Evolutionary conservation across 176 grass and related monocot species (phyloP).

Genomic region (Carex myosuroides): DNA sequence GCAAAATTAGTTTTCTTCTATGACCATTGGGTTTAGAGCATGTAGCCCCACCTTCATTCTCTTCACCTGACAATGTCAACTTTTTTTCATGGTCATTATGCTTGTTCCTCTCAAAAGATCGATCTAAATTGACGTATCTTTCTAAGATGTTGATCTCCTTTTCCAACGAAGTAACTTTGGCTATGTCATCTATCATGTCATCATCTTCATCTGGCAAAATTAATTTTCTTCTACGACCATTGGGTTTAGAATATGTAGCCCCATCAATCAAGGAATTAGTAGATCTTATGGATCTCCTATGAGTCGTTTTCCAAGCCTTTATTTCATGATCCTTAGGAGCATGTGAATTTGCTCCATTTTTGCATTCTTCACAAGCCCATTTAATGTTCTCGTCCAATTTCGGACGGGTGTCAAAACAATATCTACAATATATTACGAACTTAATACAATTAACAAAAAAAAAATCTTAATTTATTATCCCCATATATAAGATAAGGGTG

Average conservation of each 20-base stretch:
- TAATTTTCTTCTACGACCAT: background rate
- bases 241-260: background rate
- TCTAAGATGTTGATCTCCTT: background rate
- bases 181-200: background rate
- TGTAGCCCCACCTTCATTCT: background rate
- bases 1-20: background rate
- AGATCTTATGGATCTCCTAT: background rate
- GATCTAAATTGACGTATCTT: background rate
- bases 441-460: background rate
- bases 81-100: background rate
- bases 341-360: background rate
- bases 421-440: conserved; percentile 12
- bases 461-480: background rate
- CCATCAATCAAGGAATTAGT: background rate
- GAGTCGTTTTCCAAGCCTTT: background rate
- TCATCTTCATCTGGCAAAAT: background rate
- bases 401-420: conserved; percentile 23
- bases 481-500: background rate
- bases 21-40: background rate
- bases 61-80: background rate
- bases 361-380: conserved; percentile 29
- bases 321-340: background rate
- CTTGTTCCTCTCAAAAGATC: background rate
- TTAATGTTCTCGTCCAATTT: background rate
- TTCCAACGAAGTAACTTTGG: background rate